phyloP scores from a whole-genome alignment of 495 filamentous ascomycete species.

The Penicillium coprophilum region DNA sequence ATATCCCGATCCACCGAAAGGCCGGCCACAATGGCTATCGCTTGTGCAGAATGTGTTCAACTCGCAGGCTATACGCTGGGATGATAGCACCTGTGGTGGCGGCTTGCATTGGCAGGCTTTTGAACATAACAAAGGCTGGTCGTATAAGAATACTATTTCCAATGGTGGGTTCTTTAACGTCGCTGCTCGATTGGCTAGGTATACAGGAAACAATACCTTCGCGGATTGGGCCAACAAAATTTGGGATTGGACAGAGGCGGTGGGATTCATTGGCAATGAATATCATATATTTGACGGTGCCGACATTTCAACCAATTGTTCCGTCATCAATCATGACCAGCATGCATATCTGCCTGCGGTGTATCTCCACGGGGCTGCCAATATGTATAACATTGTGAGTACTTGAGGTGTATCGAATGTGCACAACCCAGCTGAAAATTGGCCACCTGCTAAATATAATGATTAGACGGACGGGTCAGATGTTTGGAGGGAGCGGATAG shows the following conservation, averaged over 20 bases:
- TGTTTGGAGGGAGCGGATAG: constrained; percentile 56
- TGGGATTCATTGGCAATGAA: constrained; percentile 56
- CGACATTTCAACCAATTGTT: constrained; percentile 44
- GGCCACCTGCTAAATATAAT: background rate
- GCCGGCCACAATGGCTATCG: constrained; percentile 66
- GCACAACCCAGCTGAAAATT: no score
- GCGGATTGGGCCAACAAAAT: constrained; percentile 65
- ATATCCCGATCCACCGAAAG: constrained; percentile 52
- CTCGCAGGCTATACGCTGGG: constrained; percentile 65
- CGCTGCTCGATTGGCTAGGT: constrained; percentile 67
- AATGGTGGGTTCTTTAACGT: constrained; percentile 78
- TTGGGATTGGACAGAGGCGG: constrained; percentile 64
- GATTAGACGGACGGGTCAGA: constrained; percentile 54
- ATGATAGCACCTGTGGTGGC: constrained; percentile 60
- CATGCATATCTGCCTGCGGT: constrained; percentile 69
- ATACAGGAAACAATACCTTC: constrained; percentile 73
- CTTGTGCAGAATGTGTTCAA: constrained; percentile 76
- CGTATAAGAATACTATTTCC: constrained; percentile 73
- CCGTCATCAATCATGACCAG: constrained; percentile 48
- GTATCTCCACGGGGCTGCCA: constrained; percentile 62
- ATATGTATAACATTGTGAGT: constrained; percentile 71
- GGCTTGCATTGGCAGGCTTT: constrained; percentile 82
- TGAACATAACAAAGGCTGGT: constrained; percentile 67
- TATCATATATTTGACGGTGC: constrained; percentile 64
- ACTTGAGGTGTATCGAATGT: no score